phyloP scores from a whole-genome alignment of 2,329 filamentous ascomycete species.

The Aspergillus latus region DNA sequence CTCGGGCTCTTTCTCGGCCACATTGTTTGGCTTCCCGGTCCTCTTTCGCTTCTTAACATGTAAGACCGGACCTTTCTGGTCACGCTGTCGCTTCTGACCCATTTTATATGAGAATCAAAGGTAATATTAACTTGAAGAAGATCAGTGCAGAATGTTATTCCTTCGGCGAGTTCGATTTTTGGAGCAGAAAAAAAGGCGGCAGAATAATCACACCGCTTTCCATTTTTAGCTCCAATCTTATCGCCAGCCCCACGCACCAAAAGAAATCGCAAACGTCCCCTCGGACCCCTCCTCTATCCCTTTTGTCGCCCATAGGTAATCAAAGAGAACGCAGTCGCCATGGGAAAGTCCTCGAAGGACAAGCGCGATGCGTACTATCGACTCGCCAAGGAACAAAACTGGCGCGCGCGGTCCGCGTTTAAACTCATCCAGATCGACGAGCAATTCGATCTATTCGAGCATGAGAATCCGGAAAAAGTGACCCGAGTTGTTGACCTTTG shows the following conservation, averaged over 20 bases:
- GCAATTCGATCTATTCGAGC: constrained; percentile 91
- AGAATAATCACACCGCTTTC: constrained; percentile 32
- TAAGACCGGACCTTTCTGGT: constrained; percentile 27
- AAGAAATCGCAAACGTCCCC: constrained; percentile 13
- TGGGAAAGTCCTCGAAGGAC: constrained; percentile 98
- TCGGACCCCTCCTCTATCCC: background rate
- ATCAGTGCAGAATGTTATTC: background rate
- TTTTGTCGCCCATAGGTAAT: background rate
- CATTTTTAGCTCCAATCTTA: constrained; percentile 34
- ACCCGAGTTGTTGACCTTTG: constrained; percentile 94
- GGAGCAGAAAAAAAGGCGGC: constrained; percentile 36
- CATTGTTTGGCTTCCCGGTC: constrained; percentile 19
- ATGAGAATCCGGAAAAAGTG: constrained; percentile 62
- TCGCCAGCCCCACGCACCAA: constrained; percentile 35
- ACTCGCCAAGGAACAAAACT: constrained; percentile 97
- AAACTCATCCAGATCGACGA: constrained; percentile 94
- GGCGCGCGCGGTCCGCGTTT: constrained; percentile 93
- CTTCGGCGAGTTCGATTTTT: constrained; percentile 2
- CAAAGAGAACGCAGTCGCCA: constrained; percentile 38
- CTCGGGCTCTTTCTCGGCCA: constrained; percentile 20
- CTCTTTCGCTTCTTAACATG: constrained; percentile 41
- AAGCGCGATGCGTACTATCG: constrained; percentile 98
- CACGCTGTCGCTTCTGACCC: constrained; percentile 40
- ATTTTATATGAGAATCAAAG: constrained; percentile 19
- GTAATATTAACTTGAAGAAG: constrained; percentile 1